Base-by-base conservation (phyloP, 2,329 filamentous ascomycete genomes). In the Dactylellina cionopaga region DNA sequence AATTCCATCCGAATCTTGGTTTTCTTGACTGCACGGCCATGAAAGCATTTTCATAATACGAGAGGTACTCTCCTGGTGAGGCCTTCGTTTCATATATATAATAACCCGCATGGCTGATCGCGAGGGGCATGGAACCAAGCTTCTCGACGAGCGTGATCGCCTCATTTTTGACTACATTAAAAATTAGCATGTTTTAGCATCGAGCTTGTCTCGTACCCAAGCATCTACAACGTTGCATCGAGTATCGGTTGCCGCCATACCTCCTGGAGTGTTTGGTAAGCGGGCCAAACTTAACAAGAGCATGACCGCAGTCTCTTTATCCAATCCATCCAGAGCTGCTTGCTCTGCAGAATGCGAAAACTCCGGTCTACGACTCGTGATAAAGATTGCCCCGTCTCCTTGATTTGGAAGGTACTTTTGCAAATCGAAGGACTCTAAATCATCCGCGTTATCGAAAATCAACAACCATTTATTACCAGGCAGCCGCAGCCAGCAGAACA, bases 381-480 rank as follows among this genome's bases (percentile, higher is more conserved):
- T 35, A 27, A 52, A 15, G 27, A 52, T 52, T 9, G 47, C 27
- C 17, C 47, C 47, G 27, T 15, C 19, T 6, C 27, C 27, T 2
- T 33, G 27, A 19, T 35, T 52, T 22, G 47, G 47, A 35, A 52
- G n/a, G 27, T 52, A 52, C 19, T 52, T n/a, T 35, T 52, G 3
- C 19, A 52, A 7, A 19, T 33, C 25, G 17, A 29, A 7, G 19
- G 24, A 27, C 19, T 47, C 43, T n/a, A 47, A 22, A n/a, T 47
- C 43, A n/a, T 47, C 46, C n/a, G 24, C 17, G 43, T 22, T 47
- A 24, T 59, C 41, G 29, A 43, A 59, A 19, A 59, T 46, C 7
- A 59, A 29, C 33, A 59, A 27, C 39, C 39, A 59, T 7, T 29
- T 31, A n/a, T 64, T 55, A 22, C 19, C 27, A 11, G 55, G 13